Conservation (phyloP, 2,329 filamentous ascomycete species). For the Aspergillus glaucus region DNA sequence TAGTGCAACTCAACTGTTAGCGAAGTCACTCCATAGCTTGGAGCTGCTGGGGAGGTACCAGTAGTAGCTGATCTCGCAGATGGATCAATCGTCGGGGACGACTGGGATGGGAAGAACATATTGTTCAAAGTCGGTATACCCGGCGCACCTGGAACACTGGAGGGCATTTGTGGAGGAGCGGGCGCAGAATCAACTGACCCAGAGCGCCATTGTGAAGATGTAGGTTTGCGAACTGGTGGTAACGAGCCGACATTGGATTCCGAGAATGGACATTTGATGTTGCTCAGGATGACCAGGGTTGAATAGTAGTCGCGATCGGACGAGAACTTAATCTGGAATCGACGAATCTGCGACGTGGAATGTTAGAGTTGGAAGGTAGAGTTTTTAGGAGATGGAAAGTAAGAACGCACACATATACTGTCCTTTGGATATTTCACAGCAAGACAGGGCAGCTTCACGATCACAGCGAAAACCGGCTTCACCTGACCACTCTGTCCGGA, state of each 20-base stretch:
- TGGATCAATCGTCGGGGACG: background rate
- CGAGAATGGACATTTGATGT: constrained; percentile 38
- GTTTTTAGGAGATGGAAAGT: constrained; percentile 20
- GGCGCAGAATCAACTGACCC: constrained; percentile 7
- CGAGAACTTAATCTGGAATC: constrained; percentile 42
- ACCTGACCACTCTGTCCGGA: constrained; percentile 11
- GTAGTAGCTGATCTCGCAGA: constrained; percentile 3
- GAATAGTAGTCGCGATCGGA: constrained; percentile 36
- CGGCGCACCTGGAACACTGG: background rate
- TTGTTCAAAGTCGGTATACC: constrained; percentile 5
- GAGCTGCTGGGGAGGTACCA: background rate
- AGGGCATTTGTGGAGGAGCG: constrained; percentile 1
- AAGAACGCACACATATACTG: constrained; percentile 21
- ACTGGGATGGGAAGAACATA: constrained; percentile 2
- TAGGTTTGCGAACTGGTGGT: constrained; percentile 14
- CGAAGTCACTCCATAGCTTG: background rate
- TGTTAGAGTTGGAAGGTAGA: constrained; percentile 20
- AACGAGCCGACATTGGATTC: constrained; percentile 27
- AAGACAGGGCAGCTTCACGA: constrained; percentile 41
- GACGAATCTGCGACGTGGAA: constrained; percentile 27
- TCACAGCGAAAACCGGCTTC: constrained; percentile 32
- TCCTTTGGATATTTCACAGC: constrained; percentile 37
- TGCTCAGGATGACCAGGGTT: constrained; percentile 35
- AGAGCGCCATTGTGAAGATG: constrained; percentile 23
- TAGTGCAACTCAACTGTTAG: background rate